Base-by-base conservation (phyloP, 202 grass and related monocot species). In the Schoenoplectus triqueter region DNA sequence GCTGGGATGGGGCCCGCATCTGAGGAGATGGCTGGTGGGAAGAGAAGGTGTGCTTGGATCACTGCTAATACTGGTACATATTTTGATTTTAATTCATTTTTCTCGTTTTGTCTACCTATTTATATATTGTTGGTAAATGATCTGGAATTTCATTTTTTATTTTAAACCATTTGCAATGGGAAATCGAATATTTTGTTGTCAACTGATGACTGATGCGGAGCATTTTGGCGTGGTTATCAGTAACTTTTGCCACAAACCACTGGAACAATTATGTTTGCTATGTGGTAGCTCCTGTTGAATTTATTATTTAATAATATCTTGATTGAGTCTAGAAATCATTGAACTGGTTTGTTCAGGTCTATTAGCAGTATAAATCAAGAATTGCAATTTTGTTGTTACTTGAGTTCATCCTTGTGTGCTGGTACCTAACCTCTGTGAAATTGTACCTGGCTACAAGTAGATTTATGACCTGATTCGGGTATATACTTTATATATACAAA, bases 31-130 rank as follows among this genome's bases (percentile, higher is more conserved):
- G 49, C 84, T 78, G 83, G 89, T 18, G 66, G 84, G 42, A 98
- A 92, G 92, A 93, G 80, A 80, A 95, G 88, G 85, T 98, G 95
- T 14, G 62, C 93, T 0, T 98, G 95, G 95, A 93, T 98, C 45
- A 98, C 95, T 11, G 78, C 95, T 60, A 95, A 88, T 87, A 92
- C 91, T 73, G 93, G 95, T 98, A 17, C 0, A 84, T 89, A 14
- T 62, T 86, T 55, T 20, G 0, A 31, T 50, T 6, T 5, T 21
- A 72, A 8, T 50, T 73, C n/a, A 31, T 31, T 55, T 82, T 22
- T 2, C 48, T 46, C 2, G n/a, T 69, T 64, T 66, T 66, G 22
- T 45, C 17, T 78, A 13, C 21, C 50, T 39, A 56, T 40, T 57
- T 31, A 18, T 57, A 76, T 76, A 17, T 68, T 10, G 10, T 68